phyloP scores from a whole-genome alignment of 2,329 filamentous ascomycete species.

The Talaromyces sp. region DNA sequence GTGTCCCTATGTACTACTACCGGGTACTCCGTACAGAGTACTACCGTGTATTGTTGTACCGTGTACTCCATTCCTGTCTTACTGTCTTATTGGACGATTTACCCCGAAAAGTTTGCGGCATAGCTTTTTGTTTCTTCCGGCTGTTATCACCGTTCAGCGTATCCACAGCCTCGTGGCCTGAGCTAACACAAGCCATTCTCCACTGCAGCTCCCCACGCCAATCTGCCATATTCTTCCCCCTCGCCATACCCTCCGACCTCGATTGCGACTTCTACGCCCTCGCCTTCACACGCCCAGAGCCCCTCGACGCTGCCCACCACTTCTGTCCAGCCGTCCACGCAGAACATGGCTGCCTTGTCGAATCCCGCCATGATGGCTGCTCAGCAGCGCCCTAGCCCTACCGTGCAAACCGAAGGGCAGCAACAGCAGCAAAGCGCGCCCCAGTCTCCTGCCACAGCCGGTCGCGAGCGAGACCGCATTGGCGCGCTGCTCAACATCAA shows the following conservation, averaged over 20 bases:
- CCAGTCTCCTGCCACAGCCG: constrained; percentile 22
- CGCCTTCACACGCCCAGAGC: constrained; percentile 25
- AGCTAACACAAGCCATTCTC: constrained; percentile 10
- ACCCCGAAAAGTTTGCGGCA: neutral
- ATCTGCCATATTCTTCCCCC: constrained; percentile 25
- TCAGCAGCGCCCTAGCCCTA: constrained; percentile 17
- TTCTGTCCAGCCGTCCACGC: constrained; percentile 26
- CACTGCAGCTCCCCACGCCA: constrained; percentile 29
- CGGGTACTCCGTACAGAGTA: no score
- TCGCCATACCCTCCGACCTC: constrained; percentile 24
- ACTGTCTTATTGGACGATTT: neutral
- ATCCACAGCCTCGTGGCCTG: constrained; percentile 11
- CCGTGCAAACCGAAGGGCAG: constrained; percentile 6
- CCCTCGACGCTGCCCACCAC: constrained; percentile 24
- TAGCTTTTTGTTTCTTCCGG: neutral
- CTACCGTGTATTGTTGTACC: neutral
- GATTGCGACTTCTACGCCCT: constrained; percentile 24
- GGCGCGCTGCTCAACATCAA: constrained; percentile 44
- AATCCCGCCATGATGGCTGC: constrained; percentile 25
- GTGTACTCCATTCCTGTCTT: neutral
- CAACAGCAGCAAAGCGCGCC: constrained; percentile 16
- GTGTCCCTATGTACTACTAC: neutral
- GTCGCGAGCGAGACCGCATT: constrained; percentile 43
- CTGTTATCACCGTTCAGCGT: neutral
- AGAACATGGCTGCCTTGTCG: constrained; percentile 32